Conservation (phyloP, 2,329 filamentous ascomycete genomes). For the Colletotrichum australisinense region DNA sequence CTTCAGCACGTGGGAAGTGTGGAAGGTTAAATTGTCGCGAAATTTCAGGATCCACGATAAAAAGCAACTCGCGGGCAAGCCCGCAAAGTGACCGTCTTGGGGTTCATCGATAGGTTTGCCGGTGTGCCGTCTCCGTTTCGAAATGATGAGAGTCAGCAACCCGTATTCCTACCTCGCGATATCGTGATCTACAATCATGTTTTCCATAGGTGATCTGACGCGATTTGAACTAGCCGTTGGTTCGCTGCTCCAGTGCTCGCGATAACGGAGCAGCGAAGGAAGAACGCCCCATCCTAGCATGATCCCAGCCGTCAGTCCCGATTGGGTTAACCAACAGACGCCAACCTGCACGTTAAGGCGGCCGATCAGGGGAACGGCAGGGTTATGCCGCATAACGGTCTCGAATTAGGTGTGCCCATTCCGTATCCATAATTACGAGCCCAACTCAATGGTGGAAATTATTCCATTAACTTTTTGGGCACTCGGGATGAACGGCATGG, state of each 20-base stretch:
- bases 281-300: constrained; percentile 8
- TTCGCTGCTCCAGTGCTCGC: neutral
- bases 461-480: neutral
- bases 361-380: constrained; percentile 24
- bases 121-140: neutral
- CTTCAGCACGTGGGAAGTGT: neutral
- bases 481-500: constrained; percentile 22
- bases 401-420: constrained; percentile 20
- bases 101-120: neutral
- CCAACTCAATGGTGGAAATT: constrained; percentile 12
- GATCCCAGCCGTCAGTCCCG: constrained; percentile 10
- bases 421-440: constrained; percentile 34
- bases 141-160: neutral
- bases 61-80: neutral
- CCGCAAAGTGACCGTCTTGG: neutral
- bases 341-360: constrained; percentile 23
- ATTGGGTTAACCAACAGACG: constrained; percentile 17
- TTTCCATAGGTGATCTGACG: constrained; percentile 2
- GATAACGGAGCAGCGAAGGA: neutral
- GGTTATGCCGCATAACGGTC: constrained; percentile 22
- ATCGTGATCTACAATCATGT: constrained; percentile 22
- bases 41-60: neutral
- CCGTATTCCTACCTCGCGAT: neutral
- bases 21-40: neutral
- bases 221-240: neutral